Evolutionary conservation across 2,329 filamentous ascomycete species (phyloP).

Genomic region (Daldinia sp.): DNA sequence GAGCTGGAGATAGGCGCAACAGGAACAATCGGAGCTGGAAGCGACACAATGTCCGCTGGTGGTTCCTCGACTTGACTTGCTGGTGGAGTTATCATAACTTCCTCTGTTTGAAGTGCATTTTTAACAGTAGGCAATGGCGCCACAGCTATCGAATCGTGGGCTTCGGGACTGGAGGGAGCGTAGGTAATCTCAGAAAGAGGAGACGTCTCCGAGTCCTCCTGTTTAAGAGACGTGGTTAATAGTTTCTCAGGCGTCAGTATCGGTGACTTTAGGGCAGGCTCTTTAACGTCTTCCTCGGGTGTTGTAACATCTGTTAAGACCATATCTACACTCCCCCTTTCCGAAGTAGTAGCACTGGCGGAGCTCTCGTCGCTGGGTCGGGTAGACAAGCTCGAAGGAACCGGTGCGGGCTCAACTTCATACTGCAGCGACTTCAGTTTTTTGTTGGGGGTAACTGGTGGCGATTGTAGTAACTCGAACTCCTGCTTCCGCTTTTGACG

Average conservation of each 20-base stretch:
- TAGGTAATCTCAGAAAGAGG: slow-evolving; percentile 39
- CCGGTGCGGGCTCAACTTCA: slow-evolving; percentile 43
- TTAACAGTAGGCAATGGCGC: slow-evolving; percentile 35
- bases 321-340: slow-evolving; percentile 45
- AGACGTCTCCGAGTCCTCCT: slow-evolving; percentile 45
- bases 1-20: not conserved
- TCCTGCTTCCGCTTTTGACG: slow-evolving; percentile 55
- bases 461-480: slow-evolving; percentile 57
- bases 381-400: slow-evolving; percentile 47
- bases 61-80: slow-evolving; percentile 22
- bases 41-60: slow-evolving; percentile 5
- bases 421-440: slow-evolving; percentile 52
- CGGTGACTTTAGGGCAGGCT: slow-evolving; percentile 49
- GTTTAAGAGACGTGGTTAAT: slow-evolving; percentile 43
- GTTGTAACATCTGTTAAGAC: slow-evolving; percentile 58
- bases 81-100: not conserved
- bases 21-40: not conserved
- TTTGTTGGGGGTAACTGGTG: slow-evolving; percentile 64
- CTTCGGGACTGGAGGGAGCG: slow-evolving; percentile 16
- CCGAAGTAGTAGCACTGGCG: slow-evolving; percentile 45
- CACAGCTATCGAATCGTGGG: slow-evolving; percentile 33
- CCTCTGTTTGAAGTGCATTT: not conserved
- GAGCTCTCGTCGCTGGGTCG: slow-evolving; percentile 50
- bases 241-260: slow-evolving; percentile 46
- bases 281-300: slow-evolving; percentile 58